Percentiles rank a stretch among this genome's conserved stretches.
phyloP scores from a whole-genome alignment of 2,329 filamentous ascomycete genomes.

The Ciborinia camelliae region DNA sequence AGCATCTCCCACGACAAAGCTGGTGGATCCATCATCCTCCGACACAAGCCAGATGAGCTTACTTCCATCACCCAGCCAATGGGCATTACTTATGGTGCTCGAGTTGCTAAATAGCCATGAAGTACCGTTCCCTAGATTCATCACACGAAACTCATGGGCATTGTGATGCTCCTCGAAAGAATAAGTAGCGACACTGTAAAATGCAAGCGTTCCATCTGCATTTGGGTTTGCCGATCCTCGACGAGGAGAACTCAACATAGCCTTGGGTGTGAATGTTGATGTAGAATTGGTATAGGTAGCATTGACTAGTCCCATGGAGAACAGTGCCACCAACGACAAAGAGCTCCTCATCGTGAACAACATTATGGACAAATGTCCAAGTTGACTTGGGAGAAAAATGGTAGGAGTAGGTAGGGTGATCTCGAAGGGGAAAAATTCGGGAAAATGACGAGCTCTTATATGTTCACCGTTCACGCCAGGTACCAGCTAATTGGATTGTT shows the following conservation, averaged over 20 bases:
- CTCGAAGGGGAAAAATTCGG: background rate
- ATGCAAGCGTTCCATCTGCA: conserved; percentile 56
- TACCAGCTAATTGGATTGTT: conserved; percentile 6
- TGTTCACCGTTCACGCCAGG: background rate
- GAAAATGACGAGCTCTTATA: conserved; percentile 6
- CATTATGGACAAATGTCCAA: conserved; percentile 3
- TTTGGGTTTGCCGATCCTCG: conserved; percentile 68
- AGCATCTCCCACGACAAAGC: conserved; percentile 29
- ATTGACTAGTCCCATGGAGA: conserved; percentile 16
- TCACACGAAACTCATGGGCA: conserved; percentile 49
- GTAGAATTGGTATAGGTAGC: conserved; percentile 19
- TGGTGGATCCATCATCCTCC: conserved; percentile 32
- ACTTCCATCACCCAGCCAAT: conserved; percentile 30
- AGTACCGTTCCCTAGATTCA: conserved; percentile 54
- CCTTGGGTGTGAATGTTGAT: conserved; percentile 62
- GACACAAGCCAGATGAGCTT: conserved; percentile 28
- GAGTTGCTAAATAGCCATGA: conserved; percentile 29
- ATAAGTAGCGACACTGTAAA: conserved; percentile 72
- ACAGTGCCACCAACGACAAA: conserved; percentile 3
- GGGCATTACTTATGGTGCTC: conserved; percentile 27
- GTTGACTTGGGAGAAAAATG: background rate
- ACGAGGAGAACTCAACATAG: conserved; percentile 70
- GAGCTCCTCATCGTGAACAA: conserved; percentile 18
- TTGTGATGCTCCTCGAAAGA: conserved; percentile 70
- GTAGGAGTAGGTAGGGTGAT: background rate